Conservation (phyloP, 2,329 filamentous ascomycete species). For the Cytospora chrysosperma region DNA sequence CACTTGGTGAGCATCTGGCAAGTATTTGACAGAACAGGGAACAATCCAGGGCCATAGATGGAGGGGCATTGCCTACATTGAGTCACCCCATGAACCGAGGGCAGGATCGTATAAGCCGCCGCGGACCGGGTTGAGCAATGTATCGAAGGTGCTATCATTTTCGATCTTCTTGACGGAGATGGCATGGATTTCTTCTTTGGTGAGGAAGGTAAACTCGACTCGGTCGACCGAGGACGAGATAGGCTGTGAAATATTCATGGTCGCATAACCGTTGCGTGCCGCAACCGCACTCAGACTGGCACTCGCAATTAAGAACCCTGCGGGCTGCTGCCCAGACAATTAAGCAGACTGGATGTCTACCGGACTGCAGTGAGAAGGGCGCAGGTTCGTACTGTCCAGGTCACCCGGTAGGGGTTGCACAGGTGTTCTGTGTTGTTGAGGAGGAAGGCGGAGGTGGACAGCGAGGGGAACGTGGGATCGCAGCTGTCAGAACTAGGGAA, state of each 20-base stretch:
- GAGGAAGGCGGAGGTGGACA: not conserved
- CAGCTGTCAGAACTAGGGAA: not conserved
- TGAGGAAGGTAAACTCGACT: constrained; percentile 87
- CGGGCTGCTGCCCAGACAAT: not conserved
- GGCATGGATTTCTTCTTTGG: constrained; percentile 76
- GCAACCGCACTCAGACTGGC: not conserved
- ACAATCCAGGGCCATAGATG: not conserved
- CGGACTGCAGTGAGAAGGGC: not conserved
- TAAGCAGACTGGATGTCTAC: not conserved
- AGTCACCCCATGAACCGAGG: constrained; percentile 84
- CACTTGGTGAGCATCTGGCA: not conserved
- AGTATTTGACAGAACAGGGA: not conserved
- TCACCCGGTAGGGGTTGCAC: not conserved
- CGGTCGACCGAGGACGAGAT: constrained; percentile 79
- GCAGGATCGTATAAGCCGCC: constrained; percentile 92
- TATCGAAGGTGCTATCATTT: constrained; percentile 92
- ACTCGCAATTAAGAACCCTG: not conserved
- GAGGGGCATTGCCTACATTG: constrained; percentile 58
- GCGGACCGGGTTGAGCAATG: constrained; percentile 81
- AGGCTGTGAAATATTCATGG: constrained; percentile 75
- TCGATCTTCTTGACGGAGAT: constrained; percentile 94
- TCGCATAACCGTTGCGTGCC: constrained; percentile 18
- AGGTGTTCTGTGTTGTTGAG: not conserved
- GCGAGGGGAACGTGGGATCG: not conserved
- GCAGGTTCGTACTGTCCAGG: not conserved